Conservation (phyloP, 371 early-diverging fungal genomes). For the Mucor piriformis region DNA sequence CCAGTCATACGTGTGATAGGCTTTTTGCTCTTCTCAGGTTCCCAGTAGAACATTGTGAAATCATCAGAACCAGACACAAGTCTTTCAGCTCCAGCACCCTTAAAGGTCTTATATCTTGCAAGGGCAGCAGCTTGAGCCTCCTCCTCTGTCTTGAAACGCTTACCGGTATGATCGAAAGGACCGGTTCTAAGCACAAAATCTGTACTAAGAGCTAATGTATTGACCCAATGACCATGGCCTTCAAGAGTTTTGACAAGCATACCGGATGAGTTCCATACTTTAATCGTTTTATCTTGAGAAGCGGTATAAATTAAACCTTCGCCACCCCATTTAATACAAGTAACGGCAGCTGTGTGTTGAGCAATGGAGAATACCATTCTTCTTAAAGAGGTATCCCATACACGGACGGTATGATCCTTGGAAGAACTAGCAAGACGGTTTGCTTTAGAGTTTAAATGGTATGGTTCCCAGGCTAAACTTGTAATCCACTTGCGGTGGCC, state of each 20-base stretch:
- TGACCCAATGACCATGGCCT: constrained; percentile 93
- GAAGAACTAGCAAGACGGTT: constrained; percentile 90
- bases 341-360: constrained; percentile 90
- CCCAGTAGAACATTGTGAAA: constrained; percentile 96
- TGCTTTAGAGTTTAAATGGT: constrained; percentile 79
- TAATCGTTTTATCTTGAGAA: constrained; percentile 91
- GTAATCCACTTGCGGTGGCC: constrained; percentile 93
- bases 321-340: constrained; percentile 95
- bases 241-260: constrained; percentile 81
- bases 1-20: constrained; percentile 86
- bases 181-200: constrained; percentile 92
- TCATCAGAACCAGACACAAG: constrained; percentile 95
- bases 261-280: constrained; percentile 92
- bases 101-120: constrained; percentile 77
- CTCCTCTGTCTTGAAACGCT: constrained; percentile 57
- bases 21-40: constrained; percentile 81
- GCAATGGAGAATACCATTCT: constrained; percentile 79
- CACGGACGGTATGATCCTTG: constrained; percentile 93
- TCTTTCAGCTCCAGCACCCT: constrained; percentile 74
- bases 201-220: constrained; percentile 88
- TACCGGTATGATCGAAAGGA: constrained; percentile 84
- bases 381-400: constrained; percentile 91
- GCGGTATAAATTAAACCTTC: constrained; percentile 92
- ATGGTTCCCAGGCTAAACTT: constrained; percentile 90
- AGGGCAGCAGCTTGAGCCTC: constrained; percentile 80